A percentile compares a stretch with the other conserved stretches of the same genome.
Evolutionary conservation across 768 basidiomycete species (phyloP).

Genomic region (Xanthoconium stramineum): DNA sequence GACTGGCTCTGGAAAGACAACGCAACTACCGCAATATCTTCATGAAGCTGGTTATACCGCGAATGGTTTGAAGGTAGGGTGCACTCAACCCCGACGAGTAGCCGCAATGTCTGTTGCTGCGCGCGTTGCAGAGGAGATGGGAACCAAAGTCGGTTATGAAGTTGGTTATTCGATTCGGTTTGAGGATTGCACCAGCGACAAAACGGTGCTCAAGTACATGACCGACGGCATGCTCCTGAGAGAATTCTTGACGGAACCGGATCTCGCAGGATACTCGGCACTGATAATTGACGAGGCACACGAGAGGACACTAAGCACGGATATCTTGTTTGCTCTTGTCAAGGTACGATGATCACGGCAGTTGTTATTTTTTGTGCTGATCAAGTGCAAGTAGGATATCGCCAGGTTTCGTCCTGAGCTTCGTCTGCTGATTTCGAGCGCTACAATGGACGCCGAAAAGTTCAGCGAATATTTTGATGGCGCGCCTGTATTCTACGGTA

Average conservation of each 20-base stretch:
- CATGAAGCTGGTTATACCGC: slow-evolving; percentile 96
- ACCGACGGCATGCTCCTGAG: slow-evolving; percentile 98
- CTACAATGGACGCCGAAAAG: slow-evolving; percentile 97
- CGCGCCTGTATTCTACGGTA: slow-evolving; percentile 92
- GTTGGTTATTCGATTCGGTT: slow-evolving; percentile 99
- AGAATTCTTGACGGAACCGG: slow-evolving; percentile 97
- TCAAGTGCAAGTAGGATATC: slow-evolving; percentile 65
- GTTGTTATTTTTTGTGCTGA: slow-evolving; percentile 24
- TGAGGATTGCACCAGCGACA: slow-evolving; percentile 99
- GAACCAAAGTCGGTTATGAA: slow-evolving; percentile 93
- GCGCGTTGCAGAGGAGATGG: slow-evolving; percentile 99
- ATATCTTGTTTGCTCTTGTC: slow-evolving; percentile 96
- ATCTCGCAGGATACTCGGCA: slow-evolving; percentile 90
- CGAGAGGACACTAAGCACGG: slow-evolving; percentile 95
- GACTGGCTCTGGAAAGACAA: slow-evolving; percentile 98
- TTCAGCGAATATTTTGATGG: slow-evolving; percentile 97
- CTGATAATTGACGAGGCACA: slow-evolving; percentile 99
- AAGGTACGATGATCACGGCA: slow-evolving; percentile 65
- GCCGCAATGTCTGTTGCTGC: slow-evolving; percentile 99
- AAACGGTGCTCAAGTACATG: slow-evolving; percentile 99
- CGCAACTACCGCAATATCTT: slow-evolving; percentile 96
- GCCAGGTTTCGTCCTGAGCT: slow-evolving; percentile 95
- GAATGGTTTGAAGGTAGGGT: slow-evolving; percentile 77
- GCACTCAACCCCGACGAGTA: slow-evolving; percentile 97
- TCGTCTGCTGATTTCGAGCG: slow-evolving; percentile 88